These are phyloP conservation scores for Candida mesenterica DNA, from an alignment of 1,139 yeast genomes.

Conservation along the genomic window DNA sequence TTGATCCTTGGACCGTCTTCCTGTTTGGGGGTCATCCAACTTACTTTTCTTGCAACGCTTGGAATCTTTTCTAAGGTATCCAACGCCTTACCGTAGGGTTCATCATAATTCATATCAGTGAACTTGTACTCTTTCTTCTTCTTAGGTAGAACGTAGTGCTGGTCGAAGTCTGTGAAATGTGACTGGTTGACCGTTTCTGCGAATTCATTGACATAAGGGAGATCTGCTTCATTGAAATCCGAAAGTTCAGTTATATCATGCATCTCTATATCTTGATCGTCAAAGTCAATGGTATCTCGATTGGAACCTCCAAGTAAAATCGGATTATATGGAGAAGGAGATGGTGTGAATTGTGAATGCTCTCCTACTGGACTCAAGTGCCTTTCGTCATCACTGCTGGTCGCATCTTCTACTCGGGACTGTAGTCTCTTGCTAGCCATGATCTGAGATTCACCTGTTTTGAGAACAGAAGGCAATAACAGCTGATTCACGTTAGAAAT, in stretches of 20 bases:
- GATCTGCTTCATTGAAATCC: constrained; percentile 11
- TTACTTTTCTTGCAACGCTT: constrained; percentile 12
- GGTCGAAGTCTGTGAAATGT: constrained; percentile 28
- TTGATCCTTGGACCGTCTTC: constrained; percentile 10
- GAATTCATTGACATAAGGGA: constrained; percentile 27
- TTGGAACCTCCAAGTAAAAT: too few relatives aligned
- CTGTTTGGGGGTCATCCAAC: constrained; percentile 12
- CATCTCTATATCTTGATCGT: constrained; percentile 9
- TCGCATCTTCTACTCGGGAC: background rate
- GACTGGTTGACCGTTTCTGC: constrained; percentile 22
- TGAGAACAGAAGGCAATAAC: constrained; percentile 37
- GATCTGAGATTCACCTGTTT: constrained; percentile 34
- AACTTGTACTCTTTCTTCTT: constrained; percentile 5
- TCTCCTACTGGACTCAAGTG: constrained; percentile 16
- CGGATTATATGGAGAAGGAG: background rate
- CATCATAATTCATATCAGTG: constrained; percentile 9
- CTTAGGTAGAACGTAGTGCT: constrained; percentile 14
- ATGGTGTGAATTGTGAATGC: constrained; percentile 3
- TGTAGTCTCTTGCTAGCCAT: constrained; percentile 22
- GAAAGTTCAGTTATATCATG: background rate
- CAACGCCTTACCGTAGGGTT: constrained; percentile 16
- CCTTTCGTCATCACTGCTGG: constrained; percentile 7
- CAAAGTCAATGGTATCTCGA: constrained; percentile 2
- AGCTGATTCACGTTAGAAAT: constrained; percentile 32
- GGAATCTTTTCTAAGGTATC: constrained; percentile 38